phyloP scores from a whole-genome alignment of 75 land plant species.

The Chamaecyparis obtusa region DNA sequence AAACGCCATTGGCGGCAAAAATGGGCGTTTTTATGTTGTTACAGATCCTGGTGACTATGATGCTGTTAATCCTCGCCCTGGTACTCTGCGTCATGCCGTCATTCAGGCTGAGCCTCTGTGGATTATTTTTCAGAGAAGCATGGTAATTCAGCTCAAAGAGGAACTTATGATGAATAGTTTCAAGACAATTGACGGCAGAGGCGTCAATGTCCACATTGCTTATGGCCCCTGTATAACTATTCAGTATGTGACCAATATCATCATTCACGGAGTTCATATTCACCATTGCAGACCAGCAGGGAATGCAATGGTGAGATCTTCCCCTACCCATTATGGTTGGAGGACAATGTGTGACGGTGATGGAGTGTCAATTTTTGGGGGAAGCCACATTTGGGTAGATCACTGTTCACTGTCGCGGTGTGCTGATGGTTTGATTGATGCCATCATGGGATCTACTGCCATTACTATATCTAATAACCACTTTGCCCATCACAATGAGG shows the following conservation, averaged over 20 bases:
- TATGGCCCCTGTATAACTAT: conserved; percentile 21
- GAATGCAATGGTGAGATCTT: conserved; percentile 13
- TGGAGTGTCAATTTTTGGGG: conserved; percentile 19
- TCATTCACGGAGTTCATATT: conserved; percentile 32
- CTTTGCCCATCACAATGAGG: conserved; percentile 35
- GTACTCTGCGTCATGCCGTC: conserved; percentile 37
- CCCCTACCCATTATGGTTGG: conserved; percentile 15
- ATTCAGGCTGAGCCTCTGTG: conserved; percentile 32
- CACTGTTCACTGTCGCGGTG: conserved; percentile 28
- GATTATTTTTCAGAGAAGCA: conserved; percentile 28
- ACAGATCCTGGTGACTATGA: conserved; percentile 31
- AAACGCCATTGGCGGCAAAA: conserved; percentile 22
- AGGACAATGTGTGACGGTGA: conserved; percentile 32
- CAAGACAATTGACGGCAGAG: conserved; percentile 30
- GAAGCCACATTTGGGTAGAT: conserved; percentile 37
- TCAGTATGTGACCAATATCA: conserved; percentile 22
- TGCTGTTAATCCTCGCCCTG: conserved; percentile 22
- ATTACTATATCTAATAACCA: conserved; percentile 42
- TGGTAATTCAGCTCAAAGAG: conserved; percentile 24
- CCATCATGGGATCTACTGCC: conserved; percentile 33
- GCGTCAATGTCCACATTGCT: conserved; percentile 24
- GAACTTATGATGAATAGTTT: conserved; percentile 27
- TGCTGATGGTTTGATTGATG: conserved; percentile 39
- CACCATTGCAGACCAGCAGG: conserved; percentile 22
- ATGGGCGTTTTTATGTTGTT: conserved; percentile 24